Base-by-base conservation (phyloP, 208 protist species). In the Strigomonas oncopelti region DNA sequence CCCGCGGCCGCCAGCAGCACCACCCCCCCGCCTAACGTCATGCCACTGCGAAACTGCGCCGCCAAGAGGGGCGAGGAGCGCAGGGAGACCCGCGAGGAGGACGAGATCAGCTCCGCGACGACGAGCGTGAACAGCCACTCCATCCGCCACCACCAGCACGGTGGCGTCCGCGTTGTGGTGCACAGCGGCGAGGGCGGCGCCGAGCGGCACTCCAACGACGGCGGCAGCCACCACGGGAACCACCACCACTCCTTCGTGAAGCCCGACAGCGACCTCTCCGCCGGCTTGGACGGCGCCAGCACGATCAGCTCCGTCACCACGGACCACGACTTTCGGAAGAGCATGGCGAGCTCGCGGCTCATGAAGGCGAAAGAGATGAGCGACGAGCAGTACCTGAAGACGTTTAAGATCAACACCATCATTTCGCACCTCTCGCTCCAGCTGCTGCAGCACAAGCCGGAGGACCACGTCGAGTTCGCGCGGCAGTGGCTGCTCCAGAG, bases 401-500 rank as follows among this genome's bases (percentile, higher is more conserved):
- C 71, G 18, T 84, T 78, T 51, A 72, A 71, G 36, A 80, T 94
- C 53, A 46, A 68, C 2, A 56, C 79, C 3, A 58, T 92, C 52
- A 69, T 92, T 2, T 70, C 72, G 8, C 52, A 77, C 38, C 78
- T 94, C 3, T 76, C 76, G 11, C 59, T 81, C 27, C 84, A 81
- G 42, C 62, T 94, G 22, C 69, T 84, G 57, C 66, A 80, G 16
- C 51, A 74, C 0, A 88, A 89, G 66, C 89, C 89, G 2, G 55
- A 71, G 13, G 84, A 94, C 66, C 84, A 81, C 58, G 61, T 81
- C 20, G 70, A 54, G 22, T 94, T 91, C 67, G 78, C 87, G 16
- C 63, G 74, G 3, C 68, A 83, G 53, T 94, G 88, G 86, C 75
- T 92, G 14, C 57, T 54, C 13, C 67, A 83, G 28, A 63, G 71